Conservation (phyloP, 2,329 filamentous ascomycete species). For the Curvularia verruculosa region DNA sequence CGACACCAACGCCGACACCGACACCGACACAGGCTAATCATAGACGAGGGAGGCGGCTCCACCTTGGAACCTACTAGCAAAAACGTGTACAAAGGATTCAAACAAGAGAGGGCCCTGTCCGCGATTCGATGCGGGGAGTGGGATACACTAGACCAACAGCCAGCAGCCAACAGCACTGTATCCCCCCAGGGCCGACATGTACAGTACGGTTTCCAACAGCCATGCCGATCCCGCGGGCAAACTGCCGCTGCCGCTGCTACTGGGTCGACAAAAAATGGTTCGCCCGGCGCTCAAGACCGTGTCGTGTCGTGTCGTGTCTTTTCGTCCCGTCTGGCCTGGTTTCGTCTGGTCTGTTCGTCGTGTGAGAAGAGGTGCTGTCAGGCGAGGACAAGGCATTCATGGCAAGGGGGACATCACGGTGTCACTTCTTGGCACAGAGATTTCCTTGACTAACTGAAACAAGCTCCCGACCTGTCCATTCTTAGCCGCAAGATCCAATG, state of each 20-base stretch:
- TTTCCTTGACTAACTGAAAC: conserved; percentile 32
- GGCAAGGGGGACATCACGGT: conserved; percentile 19
- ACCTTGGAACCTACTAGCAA: conserved; percentile 27
- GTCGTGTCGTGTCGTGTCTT: no score
- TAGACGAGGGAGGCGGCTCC: conserved; percentile 19
- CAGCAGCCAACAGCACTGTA: background rate
- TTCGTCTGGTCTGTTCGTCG: background rate
- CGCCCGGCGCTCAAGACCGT: conserved; percentile 12
- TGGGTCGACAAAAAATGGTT: background rate
- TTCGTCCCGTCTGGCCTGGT: no score
- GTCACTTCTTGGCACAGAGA: conserved; percentile 25
- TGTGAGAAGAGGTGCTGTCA: conserved; percentile 12
- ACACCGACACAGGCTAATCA: conserved; percentile 16
- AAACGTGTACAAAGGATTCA: conserved; percentile 18
- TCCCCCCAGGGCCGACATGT: no score
- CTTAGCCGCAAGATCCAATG: conserved; percentile 16
- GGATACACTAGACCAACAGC: background rate
- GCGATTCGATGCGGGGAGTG: conserved; percentile 19
- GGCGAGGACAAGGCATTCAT: background rate
- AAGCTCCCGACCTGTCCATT: conserved; percentile 20
- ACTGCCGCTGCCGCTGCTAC: no score
- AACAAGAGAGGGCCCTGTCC: conserved; percentile 20
- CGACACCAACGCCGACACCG: background rate
- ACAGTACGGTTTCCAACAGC: no score
- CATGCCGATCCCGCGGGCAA: no score